These are phyloP conservation scores for Macroventuria anomochaeta DNA, from an alignment of 2,329 filamentous ascomycete genomes.

Conservation along the genomic window DNA sequence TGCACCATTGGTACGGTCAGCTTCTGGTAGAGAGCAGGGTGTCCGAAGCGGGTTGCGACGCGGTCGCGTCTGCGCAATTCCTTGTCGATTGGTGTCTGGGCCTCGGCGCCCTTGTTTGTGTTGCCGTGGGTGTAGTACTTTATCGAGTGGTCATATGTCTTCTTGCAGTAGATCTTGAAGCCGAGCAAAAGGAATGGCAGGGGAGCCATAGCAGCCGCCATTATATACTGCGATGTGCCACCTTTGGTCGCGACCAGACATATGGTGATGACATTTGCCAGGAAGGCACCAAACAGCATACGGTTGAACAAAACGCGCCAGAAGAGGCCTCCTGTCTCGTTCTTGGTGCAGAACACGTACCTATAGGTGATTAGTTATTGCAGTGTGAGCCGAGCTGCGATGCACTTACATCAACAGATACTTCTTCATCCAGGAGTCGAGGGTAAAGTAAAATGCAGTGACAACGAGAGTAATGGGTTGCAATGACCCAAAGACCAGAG, in stretches of 20 bases:
- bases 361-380: constrained; percentile 27
- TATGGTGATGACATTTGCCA: constrained; percentile 80
- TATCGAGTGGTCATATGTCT: constrained; percentile 77
- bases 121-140: constrained; percentile 78
- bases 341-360: constrained; percentile 94
- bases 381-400: neutral
- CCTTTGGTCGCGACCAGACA: constrained; percentile 76
- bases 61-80: constrained; percentile 64
- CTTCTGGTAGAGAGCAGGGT: constrained; percentile 87
- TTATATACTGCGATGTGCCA: constrained; percentile 48
- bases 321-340: constrained; percentile 89
- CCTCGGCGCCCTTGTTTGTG: constrained; percentile 58
- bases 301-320: constrained; percentile 94
- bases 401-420: constrained; percentile 76
- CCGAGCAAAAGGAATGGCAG: constrained; percentile 77
- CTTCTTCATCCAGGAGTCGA: constrained; percentile 93
- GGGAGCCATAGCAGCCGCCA: constrained; percentile 74
- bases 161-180: constrained; percentile 87
- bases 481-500: constrained; percentile 80
- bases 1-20: constrained; percentile 96
- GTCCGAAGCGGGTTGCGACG: constrained; percentile 77
- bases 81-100: constrained; percentile 49
- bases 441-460: constrained; percentile 84
- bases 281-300: constrained; percentile 79
- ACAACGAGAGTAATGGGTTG: constrained; percentile 88